Evolutionary conservation across 805 yeast genomes (phyloP).

Genomic region (Suhomyces emberorum): DNA sequence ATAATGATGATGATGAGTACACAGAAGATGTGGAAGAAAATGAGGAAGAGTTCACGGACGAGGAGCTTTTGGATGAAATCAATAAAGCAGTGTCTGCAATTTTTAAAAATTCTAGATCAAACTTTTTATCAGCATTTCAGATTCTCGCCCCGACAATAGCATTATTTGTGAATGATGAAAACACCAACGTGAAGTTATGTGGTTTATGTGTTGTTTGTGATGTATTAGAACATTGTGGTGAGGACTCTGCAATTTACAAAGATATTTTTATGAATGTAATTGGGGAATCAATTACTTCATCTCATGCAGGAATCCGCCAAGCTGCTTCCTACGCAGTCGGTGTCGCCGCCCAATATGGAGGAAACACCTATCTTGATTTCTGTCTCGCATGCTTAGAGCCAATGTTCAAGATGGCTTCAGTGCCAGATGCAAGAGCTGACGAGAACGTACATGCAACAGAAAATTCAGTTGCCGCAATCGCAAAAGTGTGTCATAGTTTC

Average conservation of each 20-base stretch:
- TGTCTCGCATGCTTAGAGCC: constrained; percentile 71
- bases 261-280: constrained; percentile 62
- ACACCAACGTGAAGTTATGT: constrained; percentile 65
- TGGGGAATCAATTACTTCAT: constrained; percentile 61
- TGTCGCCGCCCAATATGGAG: constrained; percentile 79
- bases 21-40: constrained; percentile 82
- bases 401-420: constrained; percentile 65
- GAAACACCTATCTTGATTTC: constrained; percentile 54
- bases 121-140: constrained; percentile 65
- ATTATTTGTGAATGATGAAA: constrained; percentile 60
- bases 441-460: constrained; percentile 87
- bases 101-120: constrained; percentile 57
- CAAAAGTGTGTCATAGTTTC: constrained; percentile 70
- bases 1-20: constrained; percentile 77
- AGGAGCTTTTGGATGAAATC: constrained; percentile 82
- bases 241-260: constrained; percentile 59
- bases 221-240: constrained; percentile 75
- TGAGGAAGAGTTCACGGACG: constrained; percentile 85
- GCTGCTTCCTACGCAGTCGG: constrained; percentile 85
- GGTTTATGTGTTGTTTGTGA: constrained; percentile 82
- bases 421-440: constrained; percentile 81
- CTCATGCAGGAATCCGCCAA: constrained; percentile 76
- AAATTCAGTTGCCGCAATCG: constrained; percentile 75
- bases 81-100: constrained; percentile 69
- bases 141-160: constrained; percentile 60